phyloP scores from a whole-genome alignment of 2,329 filamentous ascomycete species.

The Neodidymelliopsis sp. region DNA sequence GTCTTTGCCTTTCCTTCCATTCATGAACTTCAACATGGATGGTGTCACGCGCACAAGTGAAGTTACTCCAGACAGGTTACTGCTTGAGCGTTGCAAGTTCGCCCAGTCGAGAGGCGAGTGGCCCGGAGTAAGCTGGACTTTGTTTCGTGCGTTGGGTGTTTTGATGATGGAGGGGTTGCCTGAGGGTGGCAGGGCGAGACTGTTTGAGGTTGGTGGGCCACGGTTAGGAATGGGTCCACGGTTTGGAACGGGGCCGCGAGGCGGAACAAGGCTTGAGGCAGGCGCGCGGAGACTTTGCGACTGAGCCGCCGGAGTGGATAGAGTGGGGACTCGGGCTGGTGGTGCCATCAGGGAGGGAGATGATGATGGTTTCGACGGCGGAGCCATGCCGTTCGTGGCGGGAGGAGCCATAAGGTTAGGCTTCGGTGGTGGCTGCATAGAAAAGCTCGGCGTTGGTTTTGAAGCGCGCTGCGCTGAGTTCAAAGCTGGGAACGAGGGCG shows the following conservation, averaged over 20 bases:
- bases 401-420: constrained; percentile 27
- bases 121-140: constrained; percentile 85
- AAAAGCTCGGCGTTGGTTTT: constrained; percentile 23
- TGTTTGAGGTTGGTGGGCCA: constrained; percentile 51
- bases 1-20: constrained; percentile 73
- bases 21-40: constrained; percentile 77
- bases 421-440: constrained; percentile 26
- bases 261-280: constrained; percentile 38
- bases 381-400: constrained; percentile 41
- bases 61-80: constrained; percentile 57
- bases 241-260: constrained; percentile 59
- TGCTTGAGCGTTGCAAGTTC: constrained; percentile 75
- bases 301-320: constrained; percentile 38
- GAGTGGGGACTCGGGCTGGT: constrained; percentile 46
- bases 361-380: constrained; percentile 40
- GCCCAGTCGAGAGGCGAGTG: constrained; percentile 98
- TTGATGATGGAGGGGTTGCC: constrained; percentile 40
- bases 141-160: constrained; percentile 59
- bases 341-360: constrained; percentile 43
- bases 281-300: constrained; percentile 43
- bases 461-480: constrained; percentile 57
- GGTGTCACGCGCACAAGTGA: constrained; percentile 78
- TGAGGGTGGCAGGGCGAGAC: constrained; percentile 46
- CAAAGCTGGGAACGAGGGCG: constrained; percentile 54
- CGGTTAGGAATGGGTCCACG: constrained; percentile 52